phyloP scores from a whole-genome alignment of 106 monocot genomes.

The Phalaenopsis aphrodite region DNA sequence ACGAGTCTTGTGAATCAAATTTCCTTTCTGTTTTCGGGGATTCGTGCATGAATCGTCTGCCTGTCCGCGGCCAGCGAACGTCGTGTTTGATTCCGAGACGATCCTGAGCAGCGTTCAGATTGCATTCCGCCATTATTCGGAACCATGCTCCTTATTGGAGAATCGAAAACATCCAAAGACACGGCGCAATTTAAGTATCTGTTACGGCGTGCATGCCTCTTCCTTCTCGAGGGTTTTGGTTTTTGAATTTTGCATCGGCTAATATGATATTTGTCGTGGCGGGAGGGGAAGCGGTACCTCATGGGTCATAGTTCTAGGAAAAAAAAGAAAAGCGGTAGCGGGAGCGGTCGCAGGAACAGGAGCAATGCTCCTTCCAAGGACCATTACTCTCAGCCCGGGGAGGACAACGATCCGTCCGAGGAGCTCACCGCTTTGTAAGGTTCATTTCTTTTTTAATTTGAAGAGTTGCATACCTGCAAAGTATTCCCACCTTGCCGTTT shows the following conservation, averaged over 20 bases:
- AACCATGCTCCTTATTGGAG: no score
- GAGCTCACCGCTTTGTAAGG: constrained; percentile 79
- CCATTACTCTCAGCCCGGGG: constrained; percentile 24
- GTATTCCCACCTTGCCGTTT: background rate
- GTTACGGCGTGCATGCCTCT: no score
- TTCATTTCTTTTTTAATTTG: background rate
- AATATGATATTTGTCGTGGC: background rate
- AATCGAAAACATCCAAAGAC: no score
- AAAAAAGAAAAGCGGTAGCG: constrained; percentile 55
- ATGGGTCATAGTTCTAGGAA: constrained; percentile 77
- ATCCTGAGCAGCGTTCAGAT: no score
- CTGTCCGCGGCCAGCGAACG: no score
- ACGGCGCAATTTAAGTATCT: no score
- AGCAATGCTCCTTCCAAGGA: constrained; percentile 52
- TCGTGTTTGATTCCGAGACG: no score
- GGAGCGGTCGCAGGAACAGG: constrained; percentile 34
- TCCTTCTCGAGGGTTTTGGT: background rate
- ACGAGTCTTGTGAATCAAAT: no score
- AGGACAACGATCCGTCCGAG: constrained; percentile 52
- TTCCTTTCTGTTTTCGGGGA: no score
- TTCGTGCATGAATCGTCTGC: no score
- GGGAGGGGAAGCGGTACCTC: background rate
- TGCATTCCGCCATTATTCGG: no score
- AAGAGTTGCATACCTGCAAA: background rate
- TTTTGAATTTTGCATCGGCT: background rate